These are phyloP conservation scores for Tanacetum coccineum DNA, from an alignment of 129 eudicot genomes.

Conservation along the genomic window DNA sequence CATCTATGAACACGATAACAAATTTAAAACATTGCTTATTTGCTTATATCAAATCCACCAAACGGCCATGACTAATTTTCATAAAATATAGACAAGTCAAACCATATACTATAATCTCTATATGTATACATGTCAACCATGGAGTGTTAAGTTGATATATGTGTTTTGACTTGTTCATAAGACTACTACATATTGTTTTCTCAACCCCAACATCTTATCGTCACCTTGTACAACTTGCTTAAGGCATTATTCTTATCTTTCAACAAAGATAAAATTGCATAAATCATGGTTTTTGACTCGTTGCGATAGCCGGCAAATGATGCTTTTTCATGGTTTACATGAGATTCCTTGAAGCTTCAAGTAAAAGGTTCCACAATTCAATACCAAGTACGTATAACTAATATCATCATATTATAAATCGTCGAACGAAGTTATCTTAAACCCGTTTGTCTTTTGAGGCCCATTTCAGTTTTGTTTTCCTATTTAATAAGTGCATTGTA, in stretches of 20 bases:
- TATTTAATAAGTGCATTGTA: too few species aligned
- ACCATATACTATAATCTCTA: background rate
- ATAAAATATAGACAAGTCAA: background rate
- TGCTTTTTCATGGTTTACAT: background rate
- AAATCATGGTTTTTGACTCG: background rate
- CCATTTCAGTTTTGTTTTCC: too few species aligned
- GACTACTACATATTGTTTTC: background rate
- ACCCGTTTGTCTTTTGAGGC: too few species aligned
- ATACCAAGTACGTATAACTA: too few species aligned
- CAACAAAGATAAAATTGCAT: background rate
- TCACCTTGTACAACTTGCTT: slow-evolving; percentile 15
- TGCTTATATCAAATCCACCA: too few species aligned
- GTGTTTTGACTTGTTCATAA: background rate
- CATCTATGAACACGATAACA: too few species aligned
- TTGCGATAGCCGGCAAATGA: background rate
- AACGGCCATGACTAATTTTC: too few species aligned
- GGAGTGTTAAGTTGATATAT: background rate
- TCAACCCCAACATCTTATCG: slow-evolving; percentile 6
- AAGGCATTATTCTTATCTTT: background rate
- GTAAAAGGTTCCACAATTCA: too few species aligned
- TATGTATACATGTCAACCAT: background rate
- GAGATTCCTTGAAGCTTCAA: background rate
- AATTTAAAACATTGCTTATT: too few species aligned
- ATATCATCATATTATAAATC: too few species aligned
- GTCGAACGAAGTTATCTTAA: too few species aligned